These are phyloP conservation scores for Fusarium abutilonis DNA, from an alignment of 2,329 filamentous ascomycete genomes.

Conservation along the genomic window DNA sequence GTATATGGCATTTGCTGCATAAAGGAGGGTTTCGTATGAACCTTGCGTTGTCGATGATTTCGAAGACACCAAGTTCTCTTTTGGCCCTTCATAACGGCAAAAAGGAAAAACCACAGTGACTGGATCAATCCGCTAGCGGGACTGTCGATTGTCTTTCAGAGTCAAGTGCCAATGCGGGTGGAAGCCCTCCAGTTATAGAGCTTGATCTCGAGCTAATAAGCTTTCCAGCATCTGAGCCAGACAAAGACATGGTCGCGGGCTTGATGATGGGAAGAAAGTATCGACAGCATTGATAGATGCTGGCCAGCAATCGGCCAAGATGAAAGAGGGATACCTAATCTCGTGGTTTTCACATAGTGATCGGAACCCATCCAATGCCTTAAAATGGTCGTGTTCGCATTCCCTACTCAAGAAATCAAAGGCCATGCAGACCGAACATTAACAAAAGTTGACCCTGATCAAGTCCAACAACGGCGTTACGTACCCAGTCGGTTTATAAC, in stretches of 20 bases:
- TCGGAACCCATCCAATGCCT: background rate
- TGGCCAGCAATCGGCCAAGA: background rate
- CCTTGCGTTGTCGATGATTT: background rate
- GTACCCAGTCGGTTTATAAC: conserved; percentile 23
- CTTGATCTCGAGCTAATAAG: too few relatives aligned
- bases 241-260: background rate
- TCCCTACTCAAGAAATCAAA: conserved; percentile 17
- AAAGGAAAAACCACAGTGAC: background rate
- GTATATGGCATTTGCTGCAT: background rate
- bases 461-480: background rate
- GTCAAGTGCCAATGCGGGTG: too few relatives aligned
- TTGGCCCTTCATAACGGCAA: background rate
- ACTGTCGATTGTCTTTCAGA: background rate
- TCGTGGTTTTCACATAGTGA: background rate
- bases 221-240: background rate
- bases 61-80: background rate
- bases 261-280: background rate
- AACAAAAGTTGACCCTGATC: conserved; percentile 3
- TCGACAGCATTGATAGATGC: background rate
- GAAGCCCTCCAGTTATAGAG: too few relatives aligned
- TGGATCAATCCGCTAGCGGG: background rate
- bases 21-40: background rate
- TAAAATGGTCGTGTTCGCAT: background rate
- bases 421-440: conserved; percentile 34
- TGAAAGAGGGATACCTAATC: background rate